A percentile compares a stretch with the other conserved stretches of the same genome.
Conservation (phyloP, 2,329 filamentous ascomycete genomes). For the Neonectria punicea region DNA sequence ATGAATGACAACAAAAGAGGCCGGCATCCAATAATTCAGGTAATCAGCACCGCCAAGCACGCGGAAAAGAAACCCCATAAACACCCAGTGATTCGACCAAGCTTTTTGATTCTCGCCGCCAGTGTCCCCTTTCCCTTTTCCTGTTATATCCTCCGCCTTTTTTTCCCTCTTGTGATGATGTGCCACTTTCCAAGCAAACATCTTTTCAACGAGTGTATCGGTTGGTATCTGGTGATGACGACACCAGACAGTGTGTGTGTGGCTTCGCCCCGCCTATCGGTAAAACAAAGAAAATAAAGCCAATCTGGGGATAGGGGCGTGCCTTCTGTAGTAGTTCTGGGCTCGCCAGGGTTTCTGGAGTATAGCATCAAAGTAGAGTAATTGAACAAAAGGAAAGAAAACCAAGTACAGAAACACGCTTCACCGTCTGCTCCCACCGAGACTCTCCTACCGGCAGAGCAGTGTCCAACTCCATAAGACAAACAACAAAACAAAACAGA, state of each 20-base stretch:
- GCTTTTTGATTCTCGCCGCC: conserved; percentile 15
- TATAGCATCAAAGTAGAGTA: conserved; percentile 21
- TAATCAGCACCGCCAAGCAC: conserved; percentile 8
- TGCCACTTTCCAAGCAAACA: conserved; percentile 19
- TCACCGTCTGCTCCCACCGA: conserved; percentile 26
- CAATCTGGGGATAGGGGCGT: conserved; percentile 23
- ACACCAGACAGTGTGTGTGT: conserved; percentile 15
- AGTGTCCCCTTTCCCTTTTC: conserved; percentile 5
- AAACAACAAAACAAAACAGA: conserved; percentile 29
- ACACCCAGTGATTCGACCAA: conserved; percentile 18
- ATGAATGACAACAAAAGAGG: conserved; percentile 3
- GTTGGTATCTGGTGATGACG: conserved; percentile 24
- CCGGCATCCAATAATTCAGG: conserved; percentile 7
- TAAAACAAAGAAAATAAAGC: conserved; percentile 22
- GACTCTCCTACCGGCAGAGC: conserved; percentile 26
- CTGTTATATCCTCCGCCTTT: conserved; percentile 21
- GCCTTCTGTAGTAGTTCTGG: conserved; percentile 27
- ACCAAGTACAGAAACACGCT: conserved; percentile 30
- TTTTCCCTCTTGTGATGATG: conserved; percentile 13
- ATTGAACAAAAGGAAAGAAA: conserved; percentile 13
- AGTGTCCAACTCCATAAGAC: conserved; percentile 31
- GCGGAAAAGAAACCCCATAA: conserved; percentile 5
- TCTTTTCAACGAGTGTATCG: conserved; percentile 28
- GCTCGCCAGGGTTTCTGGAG: conserved; percentile 19
- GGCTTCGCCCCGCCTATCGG: conserved; percentile 16